A percentile compares a stretch with the other conserved stretches of the same genome.
Evolutionary conservation across 2,329 filamentous ascomycete species (phyloP).

Genomic region (Emmonsia crescens): DNA sequence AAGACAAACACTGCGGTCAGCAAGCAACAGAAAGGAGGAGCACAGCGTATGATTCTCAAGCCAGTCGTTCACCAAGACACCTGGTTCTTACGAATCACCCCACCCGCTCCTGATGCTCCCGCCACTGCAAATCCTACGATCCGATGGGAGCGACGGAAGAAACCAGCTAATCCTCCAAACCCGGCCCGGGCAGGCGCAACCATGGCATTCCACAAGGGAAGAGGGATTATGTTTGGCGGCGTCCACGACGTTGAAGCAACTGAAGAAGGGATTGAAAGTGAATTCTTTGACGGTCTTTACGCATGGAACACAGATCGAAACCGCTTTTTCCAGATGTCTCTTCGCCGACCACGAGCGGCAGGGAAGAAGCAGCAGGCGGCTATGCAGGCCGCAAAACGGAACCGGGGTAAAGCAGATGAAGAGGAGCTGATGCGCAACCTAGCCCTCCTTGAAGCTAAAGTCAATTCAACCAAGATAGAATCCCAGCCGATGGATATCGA

Average conservation of each 20-base stretch:
- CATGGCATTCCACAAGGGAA: conserved; percentile 87
- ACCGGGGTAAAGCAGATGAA: conserved; percentile 75
- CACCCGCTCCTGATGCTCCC: conserved; percentile 56
- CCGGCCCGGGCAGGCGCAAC: conserved; percentile 79
- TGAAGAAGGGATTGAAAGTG: conserved; percentile 91
- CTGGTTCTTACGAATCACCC: conserved; percentile 77
- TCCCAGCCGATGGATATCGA: conserved; percentile 29
- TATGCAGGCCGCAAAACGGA: conserved; percentile 39
- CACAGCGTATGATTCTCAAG: conserved; percentile 61
- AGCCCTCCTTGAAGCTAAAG: conserved; percentile 69
- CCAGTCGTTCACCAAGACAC: conserved; percentile 91
- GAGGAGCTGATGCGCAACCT: conserved; percentile 82
- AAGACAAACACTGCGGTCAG: conserved; percentile 53
- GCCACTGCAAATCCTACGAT: conserved; percentile 58
- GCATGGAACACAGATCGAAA: conserved; percentile 95
- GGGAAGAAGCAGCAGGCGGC: conserved; percentile 44
- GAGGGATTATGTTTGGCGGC: conserved; percentile 86
- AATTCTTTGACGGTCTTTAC: conserved; percentile 88
- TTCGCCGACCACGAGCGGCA: conserved; percentile 62
- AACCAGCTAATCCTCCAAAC: conserved; percentile 76
- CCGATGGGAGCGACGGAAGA: conserved; percentile 88
- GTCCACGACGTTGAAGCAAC: conserved; percentile 87
- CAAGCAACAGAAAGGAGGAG: conserved; percentile 51
- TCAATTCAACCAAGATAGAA: conserved; percentile 42
- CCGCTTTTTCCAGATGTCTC: conserved; percentile 72